Conservation (phyloP, 306 rosid genomes). For the Sesbania bispinosa region DNA sequence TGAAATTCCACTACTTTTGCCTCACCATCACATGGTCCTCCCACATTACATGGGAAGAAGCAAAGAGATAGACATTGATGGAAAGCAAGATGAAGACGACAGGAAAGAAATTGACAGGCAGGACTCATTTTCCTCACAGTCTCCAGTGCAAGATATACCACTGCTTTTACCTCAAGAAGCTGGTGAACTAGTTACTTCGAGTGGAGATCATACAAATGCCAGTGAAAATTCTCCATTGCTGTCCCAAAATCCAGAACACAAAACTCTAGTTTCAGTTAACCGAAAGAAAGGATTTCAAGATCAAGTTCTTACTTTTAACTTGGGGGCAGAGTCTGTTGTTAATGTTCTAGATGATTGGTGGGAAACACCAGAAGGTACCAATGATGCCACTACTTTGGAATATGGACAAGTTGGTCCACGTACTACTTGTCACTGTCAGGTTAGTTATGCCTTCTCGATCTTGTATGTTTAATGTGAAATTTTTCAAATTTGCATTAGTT, state of each 20-base stretch:
- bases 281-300: constrained; percentile 34
- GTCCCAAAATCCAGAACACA: constrained; percentile 17
- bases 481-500: not conserved
- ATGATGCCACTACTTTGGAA: constrained; percentile 58
- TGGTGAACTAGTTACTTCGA: constrained; percentile 25
- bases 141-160: constrained; percentile 75
- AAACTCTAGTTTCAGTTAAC: constrained; percentile 31
- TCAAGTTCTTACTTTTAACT: constrained; percentile 40
- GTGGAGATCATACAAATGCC: constrained; percentile 36
- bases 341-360: constrained; percentile 69
- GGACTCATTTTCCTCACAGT: constrained; percentile 63
- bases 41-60: constrained; percentile 90
- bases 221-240: constrained; percentile 22
- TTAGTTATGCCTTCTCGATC: constrained; percentile 34
- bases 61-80: constrained; percentile 49
- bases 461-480: not conserved
- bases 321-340: constrained; percentile 25
- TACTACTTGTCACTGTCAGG: constrained; percentile 84
- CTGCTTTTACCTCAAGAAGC: constrained; percentile 72
- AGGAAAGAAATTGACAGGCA: constrained; percentile 32
- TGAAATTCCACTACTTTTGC: constrained; percentile 90
- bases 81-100: constrained; percentile 35
- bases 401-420: constrained; percentile 89
- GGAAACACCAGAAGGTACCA: constrained; percentile 68
- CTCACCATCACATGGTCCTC: constrained; percentile 98